phyloP scores from a whole-genome alignment of 305 asterid species.

The Andrographis paniculata region DNA sequence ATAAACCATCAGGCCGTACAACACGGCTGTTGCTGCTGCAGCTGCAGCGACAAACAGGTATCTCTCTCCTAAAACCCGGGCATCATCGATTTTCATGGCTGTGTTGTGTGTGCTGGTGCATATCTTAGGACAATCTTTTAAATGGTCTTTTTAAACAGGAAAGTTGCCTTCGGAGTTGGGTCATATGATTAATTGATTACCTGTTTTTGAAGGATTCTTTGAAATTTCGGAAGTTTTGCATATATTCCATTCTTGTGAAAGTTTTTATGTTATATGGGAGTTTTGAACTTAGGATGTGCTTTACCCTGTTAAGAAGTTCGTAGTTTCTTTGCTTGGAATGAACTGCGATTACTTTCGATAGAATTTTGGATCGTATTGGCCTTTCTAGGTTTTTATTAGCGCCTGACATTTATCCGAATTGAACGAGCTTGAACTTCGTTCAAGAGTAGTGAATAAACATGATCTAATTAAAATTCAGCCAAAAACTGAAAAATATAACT shows the following conservation, averaged over 20 bases:
- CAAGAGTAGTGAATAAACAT: too few relatives aligned
- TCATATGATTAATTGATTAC: background rate
- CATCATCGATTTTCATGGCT: conserved; percentile 29
- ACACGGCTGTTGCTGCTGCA: background rate
- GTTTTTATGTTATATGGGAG: background rate
- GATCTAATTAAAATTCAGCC: too few relatives aligned
- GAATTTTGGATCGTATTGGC: too few relatives aligned
- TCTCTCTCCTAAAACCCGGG: conserved; percentile 28
- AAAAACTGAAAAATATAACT: too few relatives aligned
- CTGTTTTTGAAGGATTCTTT: conserved; percentile 16
- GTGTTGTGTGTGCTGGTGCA: background rate
- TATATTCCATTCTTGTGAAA: background rate
- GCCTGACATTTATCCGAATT: too few relatives aligned
- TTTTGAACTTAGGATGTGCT: background rate
- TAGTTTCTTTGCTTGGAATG: too few relatives aligned
- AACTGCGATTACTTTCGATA: too few relatives aligned
- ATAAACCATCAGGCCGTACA: conserved; percentile 15
- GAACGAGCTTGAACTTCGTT: too few relatives aligned
- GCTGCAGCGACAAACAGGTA: conserved; percentile 9
- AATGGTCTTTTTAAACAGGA: conserved; percentile 9
- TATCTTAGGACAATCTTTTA: background rate
- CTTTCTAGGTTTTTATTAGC: too few relatives aligned
- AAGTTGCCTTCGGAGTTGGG: background rate
- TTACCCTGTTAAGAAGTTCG: background rate
- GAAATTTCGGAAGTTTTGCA: background rate